These are phyloP conservation scores for Hanseniaspora occidentalis DNA, from an alignment of 805 yeast species.

Conservation along the genomic window DNA sequence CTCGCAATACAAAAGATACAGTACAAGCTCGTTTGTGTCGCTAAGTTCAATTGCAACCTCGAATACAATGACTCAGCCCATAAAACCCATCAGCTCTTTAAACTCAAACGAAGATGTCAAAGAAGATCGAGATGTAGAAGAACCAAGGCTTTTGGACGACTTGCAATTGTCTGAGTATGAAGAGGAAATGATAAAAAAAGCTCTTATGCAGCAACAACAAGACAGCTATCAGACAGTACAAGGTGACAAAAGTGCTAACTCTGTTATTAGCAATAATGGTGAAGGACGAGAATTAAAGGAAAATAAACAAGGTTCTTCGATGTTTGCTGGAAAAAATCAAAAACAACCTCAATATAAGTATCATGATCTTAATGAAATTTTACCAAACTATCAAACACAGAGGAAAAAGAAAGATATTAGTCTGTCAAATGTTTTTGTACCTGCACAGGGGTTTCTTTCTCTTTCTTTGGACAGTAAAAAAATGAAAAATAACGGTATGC, in stretches of 20 bases:
- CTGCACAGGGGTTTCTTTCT: constrained; percentile 20
- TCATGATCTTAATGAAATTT: too few species aligned
- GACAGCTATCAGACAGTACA: constrained; percentile 1
- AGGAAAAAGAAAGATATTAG: too few species aligned
- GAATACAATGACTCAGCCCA: constrained; percentile 3
- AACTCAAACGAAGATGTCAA: background rate
- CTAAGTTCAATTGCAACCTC: constrained; percentile 6
- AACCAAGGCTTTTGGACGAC: constrained; percentile 21
- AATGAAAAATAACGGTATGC: background rate
- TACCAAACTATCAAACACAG: too few species aligned
- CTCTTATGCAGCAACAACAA: constrained; percentile 7
- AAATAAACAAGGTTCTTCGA: too few species aligned
- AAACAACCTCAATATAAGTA: too few species aligned
- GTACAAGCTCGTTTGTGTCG: constrained; percentile 20
- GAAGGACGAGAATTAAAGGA: background rate
- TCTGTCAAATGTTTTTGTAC: constrained; percentile 18
- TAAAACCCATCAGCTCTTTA: constrained; percentile 3
- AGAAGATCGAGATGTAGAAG: constrained; percentile 1
- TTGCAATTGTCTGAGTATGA: constrained; percentile 22
- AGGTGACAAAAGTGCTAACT: background rate
- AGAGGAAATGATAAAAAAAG: constrained; percentile 19
- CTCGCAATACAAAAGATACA: constrained; percentile 9
- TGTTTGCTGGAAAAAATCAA: too few species aligned
- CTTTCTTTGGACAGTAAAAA: background rate
- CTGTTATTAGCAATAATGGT: background rate